These are phyloP conservation scores for Apophysomyces ossiformis DNA, from an alignment of 371 early-diverging fungal species.

Conservation along the genomic window DNA sequence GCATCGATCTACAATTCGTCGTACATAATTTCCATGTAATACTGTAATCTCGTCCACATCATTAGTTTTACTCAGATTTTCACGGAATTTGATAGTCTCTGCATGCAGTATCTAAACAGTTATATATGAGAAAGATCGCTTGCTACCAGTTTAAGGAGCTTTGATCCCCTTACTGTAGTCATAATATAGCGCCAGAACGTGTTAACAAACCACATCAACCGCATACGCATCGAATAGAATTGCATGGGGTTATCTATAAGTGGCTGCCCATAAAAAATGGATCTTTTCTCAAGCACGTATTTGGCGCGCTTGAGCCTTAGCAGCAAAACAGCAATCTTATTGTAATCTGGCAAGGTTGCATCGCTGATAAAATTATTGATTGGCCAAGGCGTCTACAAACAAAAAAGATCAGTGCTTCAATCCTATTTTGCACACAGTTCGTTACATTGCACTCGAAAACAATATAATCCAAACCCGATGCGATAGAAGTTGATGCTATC, in stretches of 20 bases:
- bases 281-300: conserved; percentile 48
- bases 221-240: conserved; percentile 49
- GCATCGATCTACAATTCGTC: conserved; percentile 46
- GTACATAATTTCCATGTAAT: conserved; percentile 42
- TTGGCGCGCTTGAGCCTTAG: conserved; percentile 53
- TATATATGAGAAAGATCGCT: conserved; percentile 1
- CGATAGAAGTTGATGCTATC: conserved; percentile 3
- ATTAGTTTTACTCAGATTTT: background rate
- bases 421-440: too few relatives aligned
- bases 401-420: background rate
- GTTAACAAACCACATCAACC: conserved; percentile 56
- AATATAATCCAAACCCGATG: conserved; percentile 34
- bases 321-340: conserved; percentile 36
- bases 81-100: conserved; percentile 19
- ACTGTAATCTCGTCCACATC: conserved; percentile 22
- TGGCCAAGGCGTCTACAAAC: conserved; percentile 50
- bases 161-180: conserved; percentile 42
- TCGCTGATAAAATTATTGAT: conserved; percentile 47
- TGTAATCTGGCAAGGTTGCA: conserved; percentile 32
- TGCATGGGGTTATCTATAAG: conserved; percentile 15
- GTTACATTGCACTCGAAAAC: conserved; percentile 41
- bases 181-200: conserved; percentile 53
- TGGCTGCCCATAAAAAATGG: conserved; percentile 28
- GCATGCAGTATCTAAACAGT: conserved; percentile 39
- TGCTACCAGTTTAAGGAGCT: background rate